Conservation (phyloP, 768 basidiomycete genomes). For the Mycena albidolilacea region DNA sequence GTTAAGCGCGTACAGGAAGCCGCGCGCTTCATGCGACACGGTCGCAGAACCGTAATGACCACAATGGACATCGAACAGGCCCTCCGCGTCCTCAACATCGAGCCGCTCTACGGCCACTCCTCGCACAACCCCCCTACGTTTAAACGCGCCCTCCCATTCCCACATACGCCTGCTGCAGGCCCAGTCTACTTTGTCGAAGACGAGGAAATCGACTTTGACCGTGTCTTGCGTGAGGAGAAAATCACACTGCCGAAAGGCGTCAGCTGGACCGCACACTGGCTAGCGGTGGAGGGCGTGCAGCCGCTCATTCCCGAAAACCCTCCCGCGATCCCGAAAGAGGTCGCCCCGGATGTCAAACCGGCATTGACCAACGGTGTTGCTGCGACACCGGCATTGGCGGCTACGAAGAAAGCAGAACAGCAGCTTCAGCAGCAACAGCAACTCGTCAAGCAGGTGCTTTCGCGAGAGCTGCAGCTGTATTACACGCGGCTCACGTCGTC, state of each 20-base stretch:
- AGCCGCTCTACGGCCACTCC: conserved; percentile 92
- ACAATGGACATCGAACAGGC: conserved; percentile 95
- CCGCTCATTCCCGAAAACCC: conserved; percentile 97
- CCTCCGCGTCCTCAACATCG: conserved; percentile 94
- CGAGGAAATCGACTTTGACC: conserved; percentile 97
- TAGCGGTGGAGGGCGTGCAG: conserved; percentile 98
- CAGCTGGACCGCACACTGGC: conserved; percentile 96
- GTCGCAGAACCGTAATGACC: conserved; percentile 89
- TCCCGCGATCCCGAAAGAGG: conserved; percentile 79
- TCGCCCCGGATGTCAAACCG: conserved; percentile 51
- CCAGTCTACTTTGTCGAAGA: conserved; percentile 95
- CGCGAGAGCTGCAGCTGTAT: conserved; percentile 94
- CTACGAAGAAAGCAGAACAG: conserved; percentile 52
- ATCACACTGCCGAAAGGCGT: conserved; percentile 85
- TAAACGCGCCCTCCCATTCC: conserved; percentile 71
- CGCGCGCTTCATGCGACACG: conserved; percentile 96
- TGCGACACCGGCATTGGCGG: conserved; percentile 43
- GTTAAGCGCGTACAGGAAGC: conserved; percentile 77
- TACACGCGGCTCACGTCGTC: conserved; percentile 92
- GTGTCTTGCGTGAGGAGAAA: conserved; percentile 89
- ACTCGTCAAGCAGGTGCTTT: conserved; percentile 92
- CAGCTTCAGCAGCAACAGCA: conserved; percentile 76
- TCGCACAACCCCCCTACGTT: conserved; percentile 75
- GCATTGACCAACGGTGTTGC: conserved; percentile 49
- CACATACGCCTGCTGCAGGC: conserved; percentile 67